These are phyloP conservation scores for Xylaria sp. DNA, from an alignment of 2,329 filamentous ascomycete genomes.

Conservation along the genomic window DNA sequence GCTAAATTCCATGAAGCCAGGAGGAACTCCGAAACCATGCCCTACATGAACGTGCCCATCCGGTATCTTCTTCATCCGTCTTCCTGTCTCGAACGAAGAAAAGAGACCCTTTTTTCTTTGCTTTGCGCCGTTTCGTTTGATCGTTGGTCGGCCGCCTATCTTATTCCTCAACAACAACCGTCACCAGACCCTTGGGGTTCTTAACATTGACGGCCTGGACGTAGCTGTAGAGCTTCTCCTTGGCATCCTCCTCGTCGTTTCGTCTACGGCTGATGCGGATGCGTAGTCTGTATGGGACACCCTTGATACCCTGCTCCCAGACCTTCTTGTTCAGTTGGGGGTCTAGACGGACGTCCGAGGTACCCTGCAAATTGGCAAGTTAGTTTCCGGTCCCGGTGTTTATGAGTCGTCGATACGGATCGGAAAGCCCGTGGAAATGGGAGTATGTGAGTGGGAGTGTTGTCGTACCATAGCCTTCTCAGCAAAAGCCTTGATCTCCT, in stretches of 20 bases:
- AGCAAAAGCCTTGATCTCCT: conserved; percentile 98
- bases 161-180: conserved; percentile 82
- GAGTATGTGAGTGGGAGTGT: conserved; percentile 6
- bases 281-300: conserved; percentile 94
- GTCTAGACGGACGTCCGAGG: conserved; percentile 95
- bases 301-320: conserved; percentile 99
- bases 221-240: conserved; percentile 99
- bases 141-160: conserved; percentile 32
- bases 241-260: conserved; percentile 99
- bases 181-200: conserved; percentile 97
- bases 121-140: conserved; percentile 26
- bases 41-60: conserved; percentile 47
- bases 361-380: conserved; percentile 68
- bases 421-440: neutral
- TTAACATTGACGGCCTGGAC: conserved; percentile 99
- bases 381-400: conserved; percentile 23
- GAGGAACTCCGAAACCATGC: conserved; percentile 53
- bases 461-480: conserved; percentile 90
- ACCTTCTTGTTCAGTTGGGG: conserved; percentile 99
- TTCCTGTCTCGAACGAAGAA: conserved; percentile 26
- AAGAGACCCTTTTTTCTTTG: conserved; percentile 37
- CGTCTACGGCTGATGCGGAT: conserved; percentile 99
- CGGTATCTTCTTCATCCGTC: conserved; percentile 37
- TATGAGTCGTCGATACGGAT: neutral
- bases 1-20: conserved; percentile 50